Conservation (phyloP, 495 filamentous ascomycete species). For the Elaphomyces granulatus region DNA sequence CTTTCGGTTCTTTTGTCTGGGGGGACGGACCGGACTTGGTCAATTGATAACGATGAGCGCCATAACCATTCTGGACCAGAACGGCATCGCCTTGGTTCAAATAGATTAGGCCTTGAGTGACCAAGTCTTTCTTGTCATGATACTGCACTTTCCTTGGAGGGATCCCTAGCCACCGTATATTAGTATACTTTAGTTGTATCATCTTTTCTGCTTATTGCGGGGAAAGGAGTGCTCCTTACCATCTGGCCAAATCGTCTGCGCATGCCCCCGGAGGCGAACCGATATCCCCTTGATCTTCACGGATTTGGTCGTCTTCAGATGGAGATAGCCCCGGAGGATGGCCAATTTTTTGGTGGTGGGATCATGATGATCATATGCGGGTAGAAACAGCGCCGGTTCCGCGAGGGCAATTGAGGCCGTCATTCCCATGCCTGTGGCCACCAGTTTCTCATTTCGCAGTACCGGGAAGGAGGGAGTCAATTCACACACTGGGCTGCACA, state of each 20-base stretch:
- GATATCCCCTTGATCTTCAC: slow-evolving; percentile 92
- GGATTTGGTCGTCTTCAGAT: slow-evolving; percentile 71
- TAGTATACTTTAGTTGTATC: slow-evolving; percentile 1
- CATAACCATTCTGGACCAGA: slow-evolving; percentile 52
- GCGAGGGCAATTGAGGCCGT: slow-evolving; percentile 61
- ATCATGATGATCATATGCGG: slow-evolving; percentile 78
- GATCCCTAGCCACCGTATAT: slow-evolving; percentile 47
- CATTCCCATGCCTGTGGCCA: slow-evolving; percentile 60
- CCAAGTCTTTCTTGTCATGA: slow-evolving; percentile 54
- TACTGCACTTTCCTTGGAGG: slow-evolving; percentile 76
- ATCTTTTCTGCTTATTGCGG: too few species aligned
- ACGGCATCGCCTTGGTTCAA: slow-evolving; percentile 40
- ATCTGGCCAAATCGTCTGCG: slow-evolving; percentile 93
- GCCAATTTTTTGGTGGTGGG: slow-evolving; percentile 55
- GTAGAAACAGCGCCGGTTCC: slow-evolving; percentile 80
- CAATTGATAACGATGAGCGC: slow-evolving; percentile 30
- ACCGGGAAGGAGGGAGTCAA: slow-evolving; percentile 22
- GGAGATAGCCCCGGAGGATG: slow-evolving; percentile 72
- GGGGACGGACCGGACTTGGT: slow-evolving; percentile 27
- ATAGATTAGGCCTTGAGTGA: slow-evolving; percentile 33
- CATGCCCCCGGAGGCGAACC: slow-evolving; percentile 70
- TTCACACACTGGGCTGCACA: slow-evolving; percentile 12
- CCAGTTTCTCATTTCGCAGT: slow-evolving; percentile 45
- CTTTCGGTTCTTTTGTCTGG: slow-evolving; percentile 34
- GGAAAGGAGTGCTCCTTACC: slow-evolving; percentile 36